A percentile compares a stretch with the other conserved stretches of the same genome.
These are phyloP conservation scores for Coriolopsis trogii DNA, from an alignment of 1,284 basidiomycete genomes.

Conservation along the genomic window DNA sequence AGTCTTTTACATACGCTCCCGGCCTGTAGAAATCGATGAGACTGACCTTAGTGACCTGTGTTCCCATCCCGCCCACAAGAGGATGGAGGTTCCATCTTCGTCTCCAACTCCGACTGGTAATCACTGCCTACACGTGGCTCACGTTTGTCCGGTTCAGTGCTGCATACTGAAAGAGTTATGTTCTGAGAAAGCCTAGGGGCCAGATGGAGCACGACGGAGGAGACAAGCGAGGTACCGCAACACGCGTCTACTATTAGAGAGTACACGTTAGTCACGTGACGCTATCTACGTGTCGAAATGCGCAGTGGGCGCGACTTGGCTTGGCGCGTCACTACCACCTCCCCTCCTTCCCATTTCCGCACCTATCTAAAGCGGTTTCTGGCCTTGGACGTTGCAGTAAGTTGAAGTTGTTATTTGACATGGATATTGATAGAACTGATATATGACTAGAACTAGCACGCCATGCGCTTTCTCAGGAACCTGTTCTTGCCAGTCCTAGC, in stretches of 20 bases:
- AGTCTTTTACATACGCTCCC: too few species aligned
- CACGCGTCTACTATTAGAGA: not conserved
- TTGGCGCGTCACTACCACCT: conserved; percentile 15
- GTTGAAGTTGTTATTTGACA: not conserved
- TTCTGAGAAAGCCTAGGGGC: too few species aligned
- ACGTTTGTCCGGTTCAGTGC: too few species aligned
- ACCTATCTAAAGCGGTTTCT: too few species aligned
- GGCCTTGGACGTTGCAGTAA: not conserved
- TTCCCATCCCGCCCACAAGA: too few species aligned
- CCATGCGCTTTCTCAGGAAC: conserved; percentile 28
- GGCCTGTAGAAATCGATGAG: too few species aligned
- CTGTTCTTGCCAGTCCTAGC: conserved; percentile 34
- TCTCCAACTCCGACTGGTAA: too few species aligned
- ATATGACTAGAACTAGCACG: conserved; percentile 1
- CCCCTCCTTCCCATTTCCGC: not conserved
- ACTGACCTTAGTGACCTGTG: too few species aligned
- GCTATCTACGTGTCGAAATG: conserved; percentile 22
- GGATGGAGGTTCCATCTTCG: too few species aligned
- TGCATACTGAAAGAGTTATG: too few species aligned
- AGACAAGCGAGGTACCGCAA: not conserved
- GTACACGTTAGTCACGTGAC: conserved; percentile 15
- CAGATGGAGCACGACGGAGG: too few species aligned
- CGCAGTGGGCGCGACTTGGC: conserved; percentile 20
- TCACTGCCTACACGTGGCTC: too few species aligned
- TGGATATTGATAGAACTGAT: not conserved